Evolutionary conservation across 805 yeast species (phyloP), one percentile per base, ranked within the genome.

Genomic region (Saccharomycopsis sp.): DNA sequence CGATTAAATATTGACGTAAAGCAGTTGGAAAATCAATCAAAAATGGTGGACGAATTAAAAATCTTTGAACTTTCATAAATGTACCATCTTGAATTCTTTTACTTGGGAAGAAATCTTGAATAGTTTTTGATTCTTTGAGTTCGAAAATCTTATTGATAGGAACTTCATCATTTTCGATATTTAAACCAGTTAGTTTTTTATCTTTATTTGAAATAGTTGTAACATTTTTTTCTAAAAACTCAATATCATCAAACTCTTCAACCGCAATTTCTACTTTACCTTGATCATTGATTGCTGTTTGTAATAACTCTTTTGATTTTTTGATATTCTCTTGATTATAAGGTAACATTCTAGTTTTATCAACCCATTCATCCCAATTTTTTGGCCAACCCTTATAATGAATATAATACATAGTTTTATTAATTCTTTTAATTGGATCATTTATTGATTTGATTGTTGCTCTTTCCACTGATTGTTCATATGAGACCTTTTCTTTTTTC

Each of bases 301-400:
- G 59, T 44, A 71, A 72, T 48, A 84, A 59, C 47, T 74, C 78
- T 49, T 76, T 72, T 56, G 79, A 82, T 40, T 74, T 61, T 36
- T 68, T 62, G 40, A 80, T 51, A 52, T 81, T 86, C 47, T 80
- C 94, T 25, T 74, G 78, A 38, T 71, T 82, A 54, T 66, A 69
- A 47, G 76, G 80, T 52, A 84, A 62, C 9, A 89, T 70, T 27
- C 97, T 62, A 32, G 72, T 76, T 5, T 60, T 59, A 1, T 72
- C 69, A 1, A 89, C 89, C 98, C 98, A 89, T 58, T 89, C 98
- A 56, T 89, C 96, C 95, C 96, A 89, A 44, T 87, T 76, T 14
- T 79, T 61, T 52, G 86, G 88, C 98, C 98, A 89, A 3, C 97
- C 96, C 50, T 79, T 82, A 60, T 92, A 89, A 55, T 92, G 98